Evolutionary conservation across 2,329 filamentous ascomycete species (phyloP), one percentile per base, ranked within the genome.

Genomic region (Cladosporium sp.): DNA sequence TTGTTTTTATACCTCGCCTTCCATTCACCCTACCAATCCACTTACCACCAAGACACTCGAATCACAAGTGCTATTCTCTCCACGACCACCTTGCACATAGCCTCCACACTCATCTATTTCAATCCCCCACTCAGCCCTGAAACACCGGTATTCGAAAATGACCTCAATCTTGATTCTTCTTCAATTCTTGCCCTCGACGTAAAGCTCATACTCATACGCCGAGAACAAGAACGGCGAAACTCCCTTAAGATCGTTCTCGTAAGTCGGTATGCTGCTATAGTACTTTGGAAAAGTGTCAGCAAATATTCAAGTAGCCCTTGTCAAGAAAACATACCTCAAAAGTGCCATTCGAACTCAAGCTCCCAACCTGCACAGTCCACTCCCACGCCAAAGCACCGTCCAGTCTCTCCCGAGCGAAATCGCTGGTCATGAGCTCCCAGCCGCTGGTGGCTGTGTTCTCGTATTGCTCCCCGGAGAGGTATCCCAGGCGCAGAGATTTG

Each of bases 261-360:
- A 60, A 4, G 58, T 40, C 2, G 58, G 58, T 29, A 60, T 56
- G 32, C 52, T 59, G 20, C 55, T 54, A 22, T 60, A 60, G 29
- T 60, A 60, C 58, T 60, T n/a, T n/a, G n/a, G n/a, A n/a, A n/a
- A n/a, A n/a, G n/a, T n/a, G n/a, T n/a, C n/a, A 13, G 7, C 4
- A 11, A 17, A n/a, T 13, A n/a, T 18, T 53, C 43, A 43, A 24
- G 32, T 3, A 29, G 13, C 12, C 1, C 3, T 15, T n/a, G n/a
- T n/a, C n/a, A n/a, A n/a, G n/a, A n/a, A n/a, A n/a, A n/a, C n/a
- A 20, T 58, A 77, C 75, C 63, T 78, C 72, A 56, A 77, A 80
- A 3, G 68, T 72, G 2, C 70, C 76, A 53, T 74, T 70, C 15
- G 71, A 71, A 55, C 67, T 72, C 55, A 80, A 56, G 47, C 74